These are phyloP conservation scores for Botryobasidium botryosum DNA, from an alignment of 768 basidiomycete species.

Conservation along the genomic window DNA sequence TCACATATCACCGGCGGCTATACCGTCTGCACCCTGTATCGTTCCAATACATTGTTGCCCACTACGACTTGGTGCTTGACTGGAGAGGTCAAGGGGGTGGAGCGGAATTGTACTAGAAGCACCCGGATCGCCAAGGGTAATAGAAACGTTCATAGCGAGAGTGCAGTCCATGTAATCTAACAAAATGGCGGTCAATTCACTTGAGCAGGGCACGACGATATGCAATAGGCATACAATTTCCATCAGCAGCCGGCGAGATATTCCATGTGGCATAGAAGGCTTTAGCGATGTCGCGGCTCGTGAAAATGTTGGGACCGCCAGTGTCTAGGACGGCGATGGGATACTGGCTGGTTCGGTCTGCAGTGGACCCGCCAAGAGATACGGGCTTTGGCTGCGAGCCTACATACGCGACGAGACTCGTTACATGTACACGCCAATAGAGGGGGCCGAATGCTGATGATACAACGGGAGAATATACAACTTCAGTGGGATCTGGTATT, in stretches of 20 bases:
- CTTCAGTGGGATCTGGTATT: conserved; percentile 29
- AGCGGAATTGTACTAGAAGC: conserved; percentile 35
- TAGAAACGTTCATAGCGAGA: conserved; percentile 52
- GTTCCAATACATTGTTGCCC: conserved; percentile 7
- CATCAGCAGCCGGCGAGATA: conserved; percentile 38
- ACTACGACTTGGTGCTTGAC: conserved; percentile 16
- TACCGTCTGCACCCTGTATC: conserved; percentile 3
- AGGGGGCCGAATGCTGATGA: conserved; percentile 28
- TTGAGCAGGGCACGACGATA: background rate
- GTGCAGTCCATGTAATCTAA: conserved; percentile 61
- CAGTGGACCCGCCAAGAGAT: conserved; percentile 24
- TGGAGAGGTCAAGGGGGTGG: conserved; percentile 45
- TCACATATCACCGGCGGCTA: conserved; percentile 11
- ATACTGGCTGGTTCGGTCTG: conserved; percentile 17
- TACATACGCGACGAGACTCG: conserved; percentile 44
- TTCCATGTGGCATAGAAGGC: conserved; percentile 65
- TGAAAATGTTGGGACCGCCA: conserved; percentile 49
- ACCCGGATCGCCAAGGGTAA: conserved; percentile 37
- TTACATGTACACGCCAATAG: conserved; percentile 43
- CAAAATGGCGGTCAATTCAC: conserved; percentile 8
- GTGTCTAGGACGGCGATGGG: conserved; percentile 61
- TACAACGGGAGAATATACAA: conserved; percentile 35
- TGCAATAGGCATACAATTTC: conserved; percentile 35
- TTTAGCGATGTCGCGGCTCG: conserved; percentile 43
- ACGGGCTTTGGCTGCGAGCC: conserved; percentile 28